A percentile compares a stretch with the other conserved stretches of the same genome.
Conservation (phyloP, 208 protist genomes). For the Plasmodiophora brassicae region DNA sequence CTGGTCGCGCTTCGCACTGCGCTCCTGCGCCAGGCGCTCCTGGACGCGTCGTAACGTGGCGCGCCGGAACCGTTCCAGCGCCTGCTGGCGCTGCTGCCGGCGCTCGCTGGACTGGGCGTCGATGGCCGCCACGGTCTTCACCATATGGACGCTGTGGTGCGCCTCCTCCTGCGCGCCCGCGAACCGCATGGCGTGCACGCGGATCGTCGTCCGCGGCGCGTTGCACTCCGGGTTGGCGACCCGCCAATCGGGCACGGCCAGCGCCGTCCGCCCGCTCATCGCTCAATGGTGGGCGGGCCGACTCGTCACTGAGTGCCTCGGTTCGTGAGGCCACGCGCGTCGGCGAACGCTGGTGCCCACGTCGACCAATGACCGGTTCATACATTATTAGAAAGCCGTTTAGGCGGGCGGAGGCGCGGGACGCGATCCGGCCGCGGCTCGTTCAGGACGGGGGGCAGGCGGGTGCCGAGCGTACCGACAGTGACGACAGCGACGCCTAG, state of each 20-base stretch:
- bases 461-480: no score
- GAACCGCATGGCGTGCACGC: background rate
- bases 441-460: no score
- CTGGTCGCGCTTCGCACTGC: background rate
- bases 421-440: no score
- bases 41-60: background rate
- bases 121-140: background rate
- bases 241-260: background rate
- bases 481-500: no score
- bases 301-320: no score
- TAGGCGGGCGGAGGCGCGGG: no score
- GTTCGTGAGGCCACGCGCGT: no score
- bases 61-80: background rate
- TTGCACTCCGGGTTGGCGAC: constrained; percentile 9
- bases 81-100: background rate
- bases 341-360: no score
- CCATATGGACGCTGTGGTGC: background rate
- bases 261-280: no score
- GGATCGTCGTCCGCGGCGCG: background rate
- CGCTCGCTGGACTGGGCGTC: background rate
- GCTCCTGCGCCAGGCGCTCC: background rate
- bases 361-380: no score
- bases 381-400: no score
- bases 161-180: background rate
- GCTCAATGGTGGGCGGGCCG: no score